phyloP scores from a whole-genome alignment of 1,284 basidiomycete species.

The Gymnopus androsaceus region DNA sequence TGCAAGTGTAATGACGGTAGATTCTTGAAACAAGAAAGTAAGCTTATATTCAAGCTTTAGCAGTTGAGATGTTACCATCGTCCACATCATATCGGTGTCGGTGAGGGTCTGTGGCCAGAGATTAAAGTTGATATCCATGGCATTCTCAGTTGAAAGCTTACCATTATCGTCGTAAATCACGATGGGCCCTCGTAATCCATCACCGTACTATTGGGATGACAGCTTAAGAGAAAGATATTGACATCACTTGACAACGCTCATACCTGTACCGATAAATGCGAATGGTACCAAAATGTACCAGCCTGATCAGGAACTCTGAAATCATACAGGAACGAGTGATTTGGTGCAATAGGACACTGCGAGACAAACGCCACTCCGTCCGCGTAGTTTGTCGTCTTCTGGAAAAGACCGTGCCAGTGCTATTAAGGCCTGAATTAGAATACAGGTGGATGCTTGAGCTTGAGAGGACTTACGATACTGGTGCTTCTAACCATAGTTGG shows the following conservation, averaged over 20 bases:
- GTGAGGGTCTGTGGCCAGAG: conserved; percentile 18
- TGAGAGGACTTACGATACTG: conserved; percentile 22
- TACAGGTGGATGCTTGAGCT: too few relatives aligned
- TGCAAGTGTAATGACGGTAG: conserved; percentile 11
- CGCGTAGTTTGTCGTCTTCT: conserved; percentile 26
- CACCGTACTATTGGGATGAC: conserved; percentile 16
- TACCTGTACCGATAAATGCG: conserved; percentile 9
- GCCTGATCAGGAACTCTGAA: conserved; percentile 22
- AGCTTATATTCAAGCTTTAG: neutral
- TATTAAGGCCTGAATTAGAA: too few relatives aligned
- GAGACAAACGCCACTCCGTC: conserved; percentile 19
- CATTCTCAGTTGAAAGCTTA: too few relatives aligned
- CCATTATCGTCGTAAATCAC: conserved; percentile 11
- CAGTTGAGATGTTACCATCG: conserved; percentile 5
- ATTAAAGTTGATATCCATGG: too few relatives aligned
- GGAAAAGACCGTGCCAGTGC: conserved; percentile 25
- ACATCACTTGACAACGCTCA: neutral
- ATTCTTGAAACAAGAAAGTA: neutral
- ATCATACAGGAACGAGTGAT: conserved; percentile 31
- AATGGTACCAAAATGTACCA: conserved; percentile 29
- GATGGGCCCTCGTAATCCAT: conserved; percentile 19
- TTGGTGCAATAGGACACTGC: conserved; percentile 19
- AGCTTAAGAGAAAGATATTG: neutral
- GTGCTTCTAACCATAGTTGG: conserved; percentile 26
- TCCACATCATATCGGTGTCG: conserved; percentile 17